Percentiles rank a stretch among this genome's conserved stretches.
phyloP scores from a whole-genome alignment of 2,329 filamentous ascomycete genomes.

The Alternaria triticina region DNA sequence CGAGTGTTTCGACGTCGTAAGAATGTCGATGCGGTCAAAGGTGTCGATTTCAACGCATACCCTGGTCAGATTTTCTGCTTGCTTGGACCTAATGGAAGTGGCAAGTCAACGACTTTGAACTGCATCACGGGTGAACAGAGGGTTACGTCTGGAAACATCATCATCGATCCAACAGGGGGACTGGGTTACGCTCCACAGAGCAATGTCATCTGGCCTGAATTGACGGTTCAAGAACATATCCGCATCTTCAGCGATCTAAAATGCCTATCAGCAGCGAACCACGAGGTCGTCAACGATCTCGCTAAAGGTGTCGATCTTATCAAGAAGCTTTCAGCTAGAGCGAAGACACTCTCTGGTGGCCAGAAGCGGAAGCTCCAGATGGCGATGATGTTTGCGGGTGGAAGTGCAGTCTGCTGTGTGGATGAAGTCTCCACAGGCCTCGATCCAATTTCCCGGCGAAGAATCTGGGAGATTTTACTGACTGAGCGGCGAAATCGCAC shows the following conservation, averaged over 20 bases:
- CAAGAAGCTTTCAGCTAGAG: conserved; percentile 72
- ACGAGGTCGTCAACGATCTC: conserved; percentile 66
- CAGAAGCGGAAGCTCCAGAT: conserved; percentile 93
- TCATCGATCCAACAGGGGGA: conserved; percentile 77
- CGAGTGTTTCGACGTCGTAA: conserved; percentile 59
- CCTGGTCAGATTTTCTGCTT: conserved; percentile 85
- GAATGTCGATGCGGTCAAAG: conserved; percentile 77
- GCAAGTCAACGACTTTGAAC: conserved; percentile 89
- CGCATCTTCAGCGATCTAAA: conserved; percentile 85
- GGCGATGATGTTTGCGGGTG: conserved; percentile 94
- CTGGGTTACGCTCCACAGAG: conserved; percentile 92
- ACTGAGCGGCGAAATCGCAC: conserved; percentile 82
- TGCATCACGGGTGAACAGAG: conserved; percentile 83
- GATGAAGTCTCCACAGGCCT: conserved; percentile 91
- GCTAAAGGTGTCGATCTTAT: conserved; percentile 75
- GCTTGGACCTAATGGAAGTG: conserved; percentile 86
- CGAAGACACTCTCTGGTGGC: conserved; percentile 83
- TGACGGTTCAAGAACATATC: conserved; percentile 87
- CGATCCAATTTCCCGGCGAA: conserved; percentile 85
- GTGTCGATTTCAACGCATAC: conserved; percentile 73
- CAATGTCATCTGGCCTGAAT: conserved; percentile 90
- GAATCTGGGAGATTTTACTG: conserved; percentile 92
- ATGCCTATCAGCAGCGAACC: conserved; percentile 53
- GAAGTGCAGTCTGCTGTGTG: conserved; percentile 84
- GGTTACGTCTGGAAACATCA: conserved; percentile 76